Conservation (phyloP, 2,329 filamentous ascomycete species). For the Scortechinia acanthostroma region DNA sequence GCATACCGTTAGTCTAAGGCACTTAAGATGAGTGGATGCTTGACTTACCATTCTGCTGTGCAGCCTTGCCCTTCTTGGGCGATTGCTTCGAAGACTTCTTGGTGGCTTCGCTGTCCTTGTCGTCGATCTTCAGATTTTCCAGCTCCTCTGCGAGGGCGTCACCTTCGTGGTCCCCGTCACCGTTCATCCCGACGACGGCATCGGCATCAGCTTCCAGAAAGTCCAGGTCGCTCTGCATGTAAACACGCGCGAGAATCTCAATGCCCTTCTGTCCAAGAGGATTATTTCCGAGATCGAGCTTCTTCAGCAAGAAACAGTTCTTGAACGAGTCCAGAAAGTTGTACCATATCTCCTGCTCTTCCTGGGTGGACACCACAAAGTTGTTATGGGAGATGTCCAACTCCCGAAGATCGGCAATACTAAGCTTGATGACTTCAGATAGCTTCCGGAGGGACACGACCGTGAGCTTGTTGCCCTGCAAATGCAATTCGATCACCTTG, state of each 20-base stretch:
- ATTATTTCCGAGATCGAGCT: background rate
- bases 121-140: background rate
- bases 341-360: background rate
- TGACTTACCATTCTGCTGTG: slow-evolving; percentile 9
- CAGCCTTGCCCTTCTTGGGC: slow-evolving; percentile 6
- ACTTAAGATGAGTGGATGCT: slow-evolving; percentile 5
- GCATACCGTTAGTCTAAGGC: too few species aligned
- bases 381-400: slow-evolving; percentile 35
- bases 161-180: background rate
- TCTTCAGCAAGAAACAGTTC: background rate
- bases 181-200: slow-evolving; percentile 13
- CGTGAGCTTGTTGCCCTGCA: slow-evolving; percentile 33
- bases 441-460: slow-evolving; percentile 27
- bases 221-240: slow-evolving; percentile 23
- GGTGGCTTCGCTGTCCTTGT: slow-evolving; percentile 4
- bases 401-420: slow-evolving; percentile 30
- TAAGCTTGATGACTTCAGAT: slow-evolving; percentile 26
- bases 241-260: slow-evolving; percentile 32
- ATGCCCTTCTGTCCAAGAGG: slow-evolving; percentile 26
- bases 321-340: background rate
- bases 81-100: slow-evolving; percentile 1
- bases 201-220: slow-evolving; percentile 13
- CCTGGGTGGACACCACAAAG: slow-evolving; percentile 20
- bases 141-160: background rate
- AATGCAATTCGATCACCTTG: slow-evolving; percentile 33